Base-by-base conservation (phyloP, 257 asterid species). In the Scutellaria minor region DNA sequence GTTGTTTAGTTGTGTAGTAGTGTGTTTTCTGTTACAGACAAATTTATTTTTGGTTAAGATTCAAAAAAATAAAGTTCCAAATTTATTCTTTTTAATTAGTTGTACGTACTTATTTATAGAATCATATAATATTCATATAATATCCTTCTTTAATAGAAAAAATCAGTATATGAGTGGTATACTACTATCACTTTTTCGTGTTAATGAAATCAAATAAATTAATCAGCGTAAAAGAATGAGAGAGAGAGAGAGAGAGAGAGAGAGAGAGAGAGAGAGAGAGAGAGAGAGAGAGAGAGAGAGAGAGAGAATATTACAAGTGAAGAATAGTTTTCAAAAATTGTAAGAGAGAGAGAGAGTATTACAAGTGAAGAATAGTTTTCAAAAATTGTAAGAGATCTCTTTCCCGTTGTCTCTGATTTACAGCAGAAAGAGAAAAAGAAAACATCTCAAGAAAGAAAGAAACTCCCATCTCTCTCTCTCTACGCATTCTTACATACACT, bases 341-440 rank as follows among this genome's bases (percentile, higher is more conserved):
- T n/a, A n/a, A 18, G 18, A 18, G 18, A 24, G 27, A 31, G 22
- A 66, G 54, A 15, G 62, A 53, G 20, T 37, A 22, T 61, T 50
- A 64, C 60, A 63, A 83, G 77, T 67, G 66, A 20, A 37, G 44
- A 35, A 9, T 60, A 53, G 74, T 60, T 81, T 82, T 78, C 86
- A 77, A 84, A 84, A 76, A 77, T 80, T 85, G 90, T 67, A 80
- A 59, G 73, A 76, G 27, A 69, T 58, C 73, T 45, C 69, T 63
- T 71, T 63, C 76, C 73, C 73, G 72, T 72, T 82, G 53, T 72
- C 85, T 86, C 63, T 62, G 64, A 70, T 82, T 83, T 58, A 80
- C 85, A 67, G 71, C 86, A 76, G 50, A 58, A 14, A 73, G 9
- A 66, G 3, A 66, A 63, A 44, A 45, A 41, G 52, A 55, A 35